Evolutionary conservation across 306 rosid genomes (phyloP).

Genomic region (Cucumis melo): DNA sequence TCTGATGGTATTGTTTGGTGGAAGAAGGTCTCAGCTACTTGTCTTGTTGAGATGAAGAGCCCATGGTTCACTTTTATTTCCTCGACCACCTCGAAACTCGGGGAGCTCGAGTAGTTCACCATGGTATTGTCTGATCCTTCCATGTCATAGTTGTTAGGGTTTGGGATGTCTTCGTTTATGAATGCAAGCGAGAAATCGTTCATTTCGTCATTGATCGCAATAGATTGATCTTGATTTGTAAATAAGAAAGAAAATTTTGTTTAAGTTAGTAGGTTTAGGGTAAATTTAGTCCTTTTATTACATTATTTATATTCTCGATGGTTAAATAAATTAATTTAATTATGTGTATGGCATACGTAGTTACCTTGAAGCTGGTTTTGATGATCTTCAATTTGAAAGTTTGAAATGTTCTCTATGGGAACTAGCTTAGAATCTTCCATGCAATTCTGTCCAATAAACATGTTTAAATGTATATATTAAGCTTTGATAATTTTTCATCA

Average conservation of each 20-base stretch:
- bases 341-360: no score
- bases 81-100: constrained; percentile 66
- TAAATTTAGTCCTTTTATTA: neutral
- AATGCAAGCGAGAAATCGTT: constrained; percentile 51
- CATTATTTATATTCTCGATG: neutral
- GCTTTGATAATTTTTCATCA: neutral
- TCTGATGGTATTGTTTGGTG: constrained; percentile 77
- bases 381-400: constrained; percentile 36
- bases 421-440: constrained; percentile 52
- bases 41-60: constrained; percentile 58
- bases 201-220: constrained; percentile 6
- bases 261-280: neutral
- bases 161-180: constrained; percentile 35
- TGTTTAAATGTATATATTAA: neutral
- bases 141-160: constrained; percentile 21
- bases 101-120: constrained; percentile 36
- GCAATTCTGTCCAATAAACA: constrained; percentile 33
- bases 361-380: constrained; percentile 39
- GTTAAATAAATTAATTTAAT: neutral
- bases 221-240: neutral
- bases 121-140: neutral
- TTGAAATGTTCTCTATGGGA: constrained; percentile 46
- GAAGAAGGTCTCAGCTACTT: constrained; percentile 60
- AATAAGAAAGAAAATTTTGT: neutral
- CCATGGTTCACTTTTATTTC: constrained; percentile 63